Conservation (phyloP, 2,329 filamentous ascomycete species). For the Sclerotinia glacialis region DNA sequence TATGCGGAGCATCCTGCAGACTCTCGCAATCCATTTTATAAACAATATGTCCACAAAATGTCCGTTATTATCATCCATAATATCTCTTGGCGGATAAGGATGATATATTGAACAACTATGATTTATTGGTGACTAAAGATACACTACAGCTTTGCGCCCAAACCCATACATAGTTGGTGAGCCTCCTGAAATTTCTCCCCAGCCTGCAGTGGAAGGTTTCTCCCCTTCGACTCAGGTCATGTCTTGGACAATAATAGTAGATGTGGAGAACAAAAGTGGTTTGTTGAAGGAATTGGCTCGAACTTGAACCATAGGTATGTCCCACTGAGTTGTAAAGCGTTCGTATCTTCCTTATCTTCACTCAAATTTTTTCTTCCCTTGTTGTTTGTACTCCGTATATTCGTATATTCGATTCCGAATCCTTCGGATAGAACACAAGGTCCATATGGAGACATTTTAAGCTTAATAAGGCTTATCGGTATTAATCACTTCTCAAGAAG, state of each 20-base stretch:
- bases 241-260: neutral
- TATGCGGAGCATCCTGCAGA: neutral
- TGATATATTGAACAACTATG: neutral
- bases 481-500: slow-evolving; percentile 3
- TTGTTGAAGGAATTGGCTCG: neutral
- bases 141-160: neutral
- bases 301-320: neutral
- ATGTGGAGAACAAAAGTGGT: neutral
- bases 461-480: neutral
- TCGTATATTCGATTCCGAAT: neutral
- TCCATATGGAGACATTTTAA: neutral
- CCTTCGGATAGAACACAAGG: neutral
- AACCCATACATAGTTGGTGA: neutral
- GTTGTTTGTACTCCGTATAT: no score
- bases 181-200: neutral
- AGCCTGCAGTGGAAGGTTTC: neutral
- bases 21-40: neutral
- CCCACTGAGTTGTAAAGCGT: neutral
- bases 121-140: neutral
- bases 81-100: neutral
- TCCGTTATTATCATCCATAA: neutral
- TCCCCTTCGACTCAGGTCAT: neutral
- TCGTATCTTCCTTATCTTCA: neutral
- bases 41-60: neutral
- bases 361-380: neutral